Conservation (phyloP, 257 asterid genomes). For the Solanum phureja region DNA sequence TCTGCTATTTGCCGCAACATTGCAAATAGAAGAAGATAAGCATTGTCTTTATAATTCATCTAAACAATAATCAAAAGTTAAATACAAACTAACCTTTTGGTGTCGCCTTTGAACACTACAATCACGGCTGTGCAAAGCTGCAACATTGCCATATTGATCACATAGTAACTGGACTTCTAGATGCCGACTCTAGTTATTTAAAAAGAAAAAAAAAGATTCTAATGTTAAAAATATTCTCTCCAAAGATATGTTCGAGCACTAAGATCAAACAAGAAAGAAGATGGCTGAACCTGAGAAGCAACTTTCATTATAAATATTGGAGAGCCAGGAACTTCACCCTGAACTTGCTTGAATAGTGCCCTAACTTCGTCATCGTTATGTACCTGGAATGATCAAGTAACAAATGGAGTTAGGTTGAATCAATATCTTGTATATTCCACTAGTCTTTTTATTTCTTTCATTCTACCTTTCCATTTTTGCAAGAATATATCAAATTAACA, state of each 20-base stretch:
- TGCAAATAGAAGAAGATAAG: neutral
- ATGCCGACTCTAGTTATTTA: constrained; percentile 82
- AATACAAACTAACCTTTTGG: constrained; percentile 59
- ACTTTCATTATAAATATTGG: constrained; percentile 98
- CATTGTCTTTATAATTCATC: neutral
- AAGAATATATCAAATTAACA: neutral
- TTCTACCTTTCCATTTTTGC: neutral
- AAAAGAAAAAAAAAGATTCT: neutral
- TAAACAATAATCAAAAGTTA: neutral
- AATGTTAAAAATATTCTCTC: neutral
- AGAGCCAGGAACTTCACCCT: constrained; percentile 99
- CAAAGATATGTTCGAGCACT: neutral
- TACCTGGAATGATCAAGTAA: constrained; percentile 44
- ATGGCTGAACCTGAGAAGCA: constrained; percentile 85
- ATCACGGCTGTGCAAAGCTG: constrained; percentile 99
- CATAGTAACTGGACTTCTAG: constrained; percentile 97
- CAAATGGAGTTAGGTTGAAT: neutral
- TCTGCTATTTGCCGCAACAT: neutral
- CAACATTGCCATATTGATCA: constrained; percentile 92
- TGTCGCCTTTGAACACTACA: constrained; percentile 99
- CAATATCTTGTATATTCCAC: neutral
- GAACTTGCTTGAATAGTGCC: constrained; percentile 98
- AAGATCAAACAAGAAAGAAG: neutral
- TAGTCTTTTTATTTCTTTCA: neutral
- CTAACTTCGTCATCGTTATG: constrained; percentile 91